phyloP scores from a whole-genome alignment of 805 yeast genomes.

The Ascoidea asiatica region DNA sequence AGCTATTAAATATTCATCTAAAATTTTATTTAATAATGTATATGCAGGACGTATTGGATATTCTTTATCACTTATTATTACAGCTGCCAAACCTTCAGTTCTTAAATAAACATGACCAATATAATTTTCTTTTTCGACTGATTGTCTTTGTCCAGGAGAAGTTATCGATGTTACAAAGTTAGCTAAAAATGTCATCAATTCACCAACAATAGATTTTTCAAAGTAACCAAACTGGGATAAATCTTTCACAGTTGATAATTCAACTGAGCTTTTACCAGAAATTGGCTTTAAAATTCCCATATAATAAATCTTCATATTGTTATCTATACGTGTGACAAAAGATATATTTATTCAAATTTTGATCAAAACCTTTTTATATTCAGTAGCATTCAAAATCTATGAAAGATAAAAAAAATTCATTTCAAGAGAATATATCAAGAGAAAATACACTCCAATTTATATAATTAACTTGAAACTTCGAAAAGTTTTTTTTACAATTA shows the following conservation, averaged over 20 bases:
- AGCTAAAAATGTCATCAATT: slow-evolving; percentile 90
- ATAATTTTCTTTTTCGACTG: slow-evolving; percentile 78
- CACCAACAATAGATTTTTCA: slow-evolving; percentile 70
- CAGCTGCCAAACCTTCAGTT: slow-evolving; percentile 84
- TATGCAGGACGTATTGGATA: slow-evolving; percentile 96
- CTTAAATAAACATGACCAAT: slow-evolving; percentile 87
- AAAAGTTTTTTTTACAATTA: no score
- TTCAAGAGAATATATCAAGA: no score
- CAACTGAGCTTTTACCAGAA: slow-evolving; percentile 49
- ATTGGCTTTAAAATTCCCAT: slow-evolving; percentile 69
- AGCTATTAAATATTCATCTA: slow-evolving; percentile 79
- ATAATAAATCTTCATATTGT: slow-evolving; percentile 74
- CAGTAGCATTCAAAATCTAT: no score
- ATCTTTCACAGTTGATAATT: slow-evolving; percentile 70
- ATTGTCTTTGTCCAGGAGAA: slow-evolving; percentile 78
- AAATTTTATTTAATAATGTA: slow-evolving; percentile 75
- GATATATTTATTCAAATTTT: no score
- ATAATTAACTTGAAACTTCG: no score
- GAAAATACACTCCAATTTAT: no score
- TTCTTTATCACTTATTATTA: slow-evolving; percentile 84
- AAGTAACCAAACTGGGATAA: slow-evolving; percentile 79
- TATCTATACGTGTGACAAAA: no score
- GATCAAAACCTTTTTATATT: no score
- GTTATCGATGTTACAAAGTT: slow-evolving; percentile 87
- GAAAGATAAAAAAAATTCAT: no score